Evolutionary conservation across 768 basidiomycete genomes (phyloP).

Genomic region (Dacryopinax primogenitus): DNA sequence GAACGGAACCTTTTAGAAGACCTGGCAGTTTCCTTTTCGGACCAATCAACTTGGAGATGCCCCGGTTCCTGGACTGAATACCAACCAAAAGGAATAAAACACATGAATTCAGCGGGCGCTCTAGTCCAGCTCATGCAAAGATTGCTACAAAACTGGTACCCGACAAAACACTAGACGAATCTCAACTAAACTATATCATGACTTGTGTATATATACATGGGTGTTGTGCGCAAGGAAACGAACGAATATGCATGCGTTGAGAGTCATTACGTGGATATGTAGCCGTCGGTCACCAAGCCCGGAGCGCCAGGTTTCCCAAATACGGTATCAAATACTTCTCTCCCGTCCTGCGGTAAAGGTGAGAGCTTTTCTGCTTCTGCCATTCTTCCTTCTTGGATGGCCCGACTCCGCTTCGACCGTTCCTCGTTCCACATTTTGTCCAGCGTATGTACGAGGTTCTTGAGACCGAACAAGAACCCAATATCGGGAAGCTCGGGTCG

Average conservation of each 20-base stretch:
- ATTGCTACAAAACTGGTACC: constrained; percentile 1
- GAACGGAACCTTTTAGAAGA: background rate
- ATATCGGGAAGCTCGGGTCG: constrained; percentile 80
- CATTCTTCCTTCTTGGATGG: background rate
- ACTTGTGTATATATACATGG: background rate
- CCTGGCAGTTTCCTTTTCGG: background rate
- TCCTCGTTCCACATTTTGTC: constrained; percentile 83
- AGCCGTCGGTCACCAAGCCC: background rate
- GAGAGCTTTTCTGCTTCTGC: background rate
- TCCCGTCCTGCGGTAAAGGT: background rate
- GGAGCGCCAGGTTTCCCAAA: background rate
- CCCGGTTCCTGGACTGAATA: background rate
- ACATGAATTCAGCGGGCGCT: background rate
- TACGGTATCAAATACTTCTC: background rate
- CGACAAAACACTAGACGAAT: no score
- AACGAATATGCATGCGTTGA: constrained; percentile 6
- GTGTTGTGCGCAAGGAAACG: background rate
- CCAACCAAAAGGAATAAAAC: background rate
- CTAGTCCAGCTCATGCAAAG: background rate
- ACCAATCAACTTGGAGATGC: background rate
- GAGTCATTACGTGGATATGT: constrained; percentile 7
- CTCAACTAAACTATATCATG: background rate
- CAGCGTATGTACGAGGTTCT: constrained; percentile 61
- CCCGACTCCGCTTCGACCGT: constrained; percentile 39
- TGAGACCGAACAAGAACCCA: constrained; percentile 85